phyloP scores from a whole-genome alignment of 257 asterid species.

The Osmanthus fragrans region DNA sequence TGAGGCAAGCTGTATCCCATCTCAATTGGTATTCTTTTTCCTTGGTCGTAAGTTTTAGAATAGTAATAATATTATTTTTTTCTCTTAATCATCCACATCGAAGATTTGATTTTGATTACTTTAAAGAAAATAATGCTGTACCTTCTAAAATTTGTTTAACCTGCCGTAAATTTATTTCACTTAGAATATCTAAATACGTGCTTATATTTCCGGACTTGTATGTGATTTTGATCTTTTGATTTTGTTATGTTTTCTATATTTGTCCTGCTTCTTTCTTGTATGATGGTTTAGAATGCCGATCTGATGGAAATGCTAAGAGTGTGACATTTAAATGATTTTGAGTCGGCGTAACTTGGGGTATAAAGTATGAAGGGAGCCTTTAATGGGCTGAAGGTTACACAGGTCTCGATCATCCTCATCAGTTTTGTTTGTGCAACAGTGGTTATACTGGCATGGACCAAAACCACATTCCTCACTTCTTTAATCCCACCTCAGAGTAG shows the following conservation, averaged over 20 bases:
- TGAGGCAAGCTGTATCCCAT: background rate
- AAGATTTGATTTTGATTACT: background rate
- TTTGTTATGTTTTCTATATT: conserved; percentile 1
- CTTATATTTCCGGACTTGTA: background rate
- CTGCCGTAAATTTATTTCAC: background rate
- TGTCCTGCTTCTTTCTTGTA: background rate
- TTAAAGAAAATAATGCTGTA: background rate
- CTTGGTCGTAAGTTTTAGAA: background rate
- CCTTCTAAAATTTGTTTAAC: background rate
- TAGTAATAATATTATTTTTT: background rate
- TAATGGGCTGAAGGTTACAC: conserved; percentile 64
- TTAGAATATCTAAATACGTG: background rate
- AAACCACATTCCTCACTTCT: conserved; percentile 62
- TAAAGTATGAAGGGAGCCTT: conserved; percentile 89
- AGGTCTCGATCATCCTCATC: conserved; percentile 80
- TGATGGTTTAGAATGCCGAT: conserved; percentile 24
- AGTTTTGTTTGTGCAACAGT: conserved; percentile 67
- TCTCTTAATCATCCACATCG: background rate
- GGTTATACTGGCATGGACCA: conserved; percentile 70
- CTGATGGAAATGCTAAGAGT: conserved; percentile 13
- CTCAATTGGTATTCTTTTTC: background rate
- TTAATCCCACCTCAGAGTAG: conserved; percentile 49
- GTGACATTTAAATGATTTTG: conserved; percentile 38
- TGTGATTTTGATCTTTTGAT: background rate
- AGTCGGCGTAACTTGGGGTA: conserved; percentile 24